Conservation (phyloP, 2,329 filamentous ascomycete species). For the Apiospora sp. region DNA sequence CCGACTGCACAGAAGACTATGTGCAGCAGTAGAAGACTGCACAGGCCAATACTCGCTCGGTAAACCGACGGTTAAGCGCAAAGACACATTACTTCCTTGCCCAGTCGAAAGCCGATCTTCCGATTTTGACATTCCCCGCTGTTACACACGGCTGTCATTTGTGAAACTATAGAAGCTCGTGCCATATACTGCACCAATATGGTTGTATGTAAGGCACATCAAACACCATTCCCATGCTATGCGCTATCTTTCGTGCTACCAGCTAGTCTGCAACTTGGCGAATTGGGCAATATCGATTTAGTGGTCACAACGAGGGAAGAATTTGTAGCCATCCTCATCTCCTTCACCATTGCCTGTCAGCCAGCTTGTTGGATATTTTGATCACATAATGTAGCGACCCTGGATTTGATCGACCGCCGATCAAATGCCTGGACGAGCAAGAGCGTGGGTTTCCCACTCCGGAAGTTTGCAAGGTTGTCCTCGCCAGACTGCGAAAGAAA, state of each 20-base stretch:
- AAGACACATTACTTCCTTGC: background rate
- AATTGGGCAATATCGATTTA: conserved; percentile 1
- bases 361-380: background rate
- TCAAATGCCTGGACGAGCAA: conserved; percentile 17
- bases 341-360: background rate
- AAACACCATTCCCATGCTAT: background rate
- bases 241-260: background rate
- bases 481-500: background rate
- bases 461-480: background rate
- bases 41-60: background rate
- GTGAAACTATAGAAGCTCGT: background rate
- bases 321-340: background rate
- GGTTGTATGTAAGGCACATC: background rate
- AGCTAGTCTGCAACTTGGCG: background rate
- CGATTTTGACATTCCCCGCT: background rate
- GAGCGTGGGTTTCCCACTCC: background rate
- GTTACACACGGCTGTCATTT: background rate
- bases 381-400: background rate
- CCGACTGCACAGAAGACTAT: background rate
- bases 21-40: background rate
- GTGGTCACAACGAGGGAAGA: background rate
- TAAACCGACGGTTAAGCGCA: background rate
- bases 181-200: background rate
- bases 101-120: background rate
- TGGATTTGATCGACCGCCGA: conserved; percentile 19